Evolutionary conservation across 768 basidiomycete genomes (phyloP), one percentile per base, ranked within the genome.

Genomic region (Imleria badia): DNA sequence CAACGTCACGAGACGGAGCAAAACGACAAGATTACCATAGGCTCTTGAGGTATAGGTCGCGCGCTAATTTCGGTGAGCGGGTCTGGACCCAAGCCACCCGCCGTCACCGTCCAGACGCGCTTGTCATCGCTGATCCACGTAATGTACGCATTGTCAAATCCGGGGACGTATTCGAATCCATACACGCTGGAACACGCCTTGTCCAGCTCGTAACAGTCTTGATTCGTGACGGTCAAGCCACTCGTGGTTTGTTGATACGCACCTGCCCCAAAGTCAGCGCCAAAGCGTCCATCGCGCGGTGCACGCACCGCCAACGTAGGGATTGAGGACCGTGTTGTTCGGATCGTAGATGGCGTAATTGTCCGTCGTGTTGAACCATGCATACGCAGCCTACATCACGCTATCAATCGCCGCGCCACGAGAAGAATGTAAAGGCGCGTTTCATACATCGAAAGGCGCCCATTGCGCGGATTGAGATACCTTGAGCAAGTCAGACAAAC

Each of bases 1-100:
- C 47, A 59, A 26, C 30, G 31, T 40, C n/a, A 10, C 17, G 19
- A 36, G 3, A 17, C 6, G 9, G 15, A 11, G 33, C 10, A 29
- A 45, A 43, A 7, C 1, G n/a, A 14, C 20, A 10, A 41, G 22
- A 15, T 3, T 41, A 61, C 84, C 84, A 90, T 86, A 1, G 89
- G 89, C 58, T 91, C 89, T 59, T 81, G 76, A 0, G 89, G 74
- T 22, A 91, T 73, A 3, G 81, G 77, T n/a, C 89, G 75, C 2
- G 77, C 68, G 11, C 76, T 67, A 41, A 90, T 84, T 55, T 85
- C 78, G 0, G 78, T 77, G 20, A 61, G 60, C 2, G 74, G 43
- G 68, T 91, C 82, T 0, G 79, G 65, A 2, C 67, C 83, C 43
- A 89, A 54, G 12, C 79, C 82, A 3, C 66, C 70, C 5, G 72